phyloP scores from a whole-genome alignment of 2,329 filamentous ascomycete species.

The Clarireedia homoeocarpa region DNA sequence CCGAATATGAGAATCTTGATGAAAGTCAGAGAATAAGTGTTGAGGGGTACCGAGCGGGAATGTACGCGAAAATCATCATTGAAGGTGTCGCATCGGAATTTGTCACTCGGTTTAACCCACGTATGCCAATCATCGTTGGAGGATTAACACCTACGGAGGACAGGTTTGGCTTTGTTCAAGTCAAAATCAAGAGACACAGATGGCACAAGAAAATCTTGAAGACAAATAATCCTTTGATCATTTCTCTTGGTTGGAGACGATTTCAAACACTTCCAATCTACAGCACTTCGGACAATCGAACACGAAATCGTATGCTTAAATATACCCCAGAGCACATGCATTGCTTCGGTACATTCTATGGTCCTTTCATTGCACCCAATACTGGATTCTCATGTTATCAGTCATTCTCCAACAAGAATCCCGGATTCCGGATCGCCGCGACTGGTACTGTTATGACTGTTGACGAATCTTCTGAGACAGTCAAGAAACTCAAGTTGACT shows the following conservation, averaged over 20 bases:
- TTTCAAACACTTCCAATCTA: slow-evolving; percentile 93
- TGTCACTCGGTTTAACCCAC: slow-evolving; percentile 70
- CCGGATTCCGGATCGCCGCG: slow-evolving; percentile 89
- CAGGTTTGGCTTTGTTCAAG: slow-evolving; percentile 89
- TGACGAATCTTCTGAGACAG: slow-evolving; percentile 92
- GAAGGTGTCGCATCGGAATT: slow-evolving; percentile 90
- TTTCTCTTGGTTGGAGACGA: slow-evolving; percentile 90
- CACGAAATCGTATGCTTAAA: slow-evolving; percentile 94
- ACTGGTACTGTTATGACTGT: slow-evolving; percentile 91
- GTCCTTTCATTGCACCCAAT: slow-evolving; percentile 88
- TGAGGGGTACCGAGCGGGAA: slow-evolving; percentile 86
- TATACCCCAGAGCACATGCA: slow-evolving; percentile 99
- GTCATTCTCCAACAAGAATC: slow-evolving; percentile 73
- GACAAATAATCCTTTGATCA: slow-evolving; percentile 94
- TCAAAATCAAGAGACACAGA: slow-evolving; percentile 91
- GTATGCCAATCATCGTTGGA: slow-evolving; percentile 78
- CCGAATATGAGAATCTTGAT: slow-evolving; percentile 84
- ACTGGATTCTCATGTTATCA: slow-evolving; percentile 94
- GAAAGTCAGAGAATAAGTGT: slow-evolving; percentile 74
- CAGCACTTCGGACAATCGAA: slow-evolving; percentile 89
- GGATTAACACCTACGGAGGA: slow-evolving; percentile 92
- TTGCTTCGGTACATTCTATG: slow-evolving; percentile 93
- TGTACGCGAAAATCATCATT: slow-evolving; percentile 85
- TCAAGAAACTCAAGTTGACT: slow-evolving; percentile 98
- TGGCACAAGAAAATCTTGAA: slow-evolving; percentile 99